Evolutionary conservation across 345 rosid genomes (phyloP).

Genomic region (Hirschfeldia incana): DNA sequence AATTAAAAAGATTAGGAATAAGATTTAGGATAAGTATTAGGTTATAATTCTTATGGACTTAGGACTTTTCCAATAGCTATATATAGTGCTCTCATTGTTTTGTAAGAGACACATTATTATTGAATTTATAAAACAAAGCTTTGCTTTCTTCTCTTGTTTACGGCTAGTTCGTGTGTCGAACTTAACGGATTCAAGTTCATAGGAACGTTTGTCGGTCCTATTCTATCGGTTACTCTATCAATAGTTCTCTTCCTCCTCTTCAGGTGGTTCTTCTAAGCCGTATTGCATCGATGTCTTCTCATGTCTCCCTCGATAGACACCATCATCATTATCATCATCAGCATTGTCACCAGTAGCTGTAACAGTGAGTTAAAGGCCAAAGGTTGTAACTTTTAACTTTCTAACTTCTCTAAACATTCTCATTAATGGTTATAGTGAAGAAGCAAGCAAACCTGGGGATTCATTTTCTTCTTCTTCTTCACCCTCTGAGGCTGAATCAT

Average conservation of each 20-base stretch:
- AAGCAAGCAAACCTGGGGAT: conserved; percentile 59
- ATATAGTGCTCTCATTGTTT: too few relatives aligned
- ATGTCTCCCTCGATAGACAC: conserved; percentile 27
- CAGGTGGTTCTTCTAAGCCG: conserved; percentile 19
- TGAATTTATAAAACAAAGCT: too few relatives aligned
- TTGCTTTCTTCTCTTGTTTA: too few relatives aligned
- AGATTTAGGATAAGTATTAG: too few relatives aligned
- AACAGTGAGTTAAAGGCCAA: background rate
- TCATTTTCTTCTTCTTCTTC: conserved; percentile 39
- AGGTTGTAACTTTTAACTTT: background rate
- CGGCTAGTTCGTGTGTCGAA: too few relatives aligned
- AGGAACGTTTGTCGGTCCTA: too few relatives aligned
- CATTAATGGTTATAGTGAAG: background rate
- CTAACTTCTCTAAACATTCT: background rate
- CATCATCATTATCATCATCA: conserved; percentile 50
- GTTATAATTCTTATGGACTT: too few relatives aligned
- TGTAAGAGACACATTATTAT: too few relatives aligned
- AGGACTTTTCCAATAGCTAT: too few relatives aligned
- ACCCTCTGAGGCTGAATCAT: conserved; percentile 40
- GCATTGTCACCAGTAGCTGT: conserved; percentile 8
- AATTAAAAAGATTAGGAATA: too few relatives aligned
- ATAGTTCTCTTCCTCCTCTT: conserved; percentile 42
- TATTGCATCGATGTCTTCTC: conserved; percentile 25
- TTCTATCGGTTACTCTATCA: too few relatives aligned
- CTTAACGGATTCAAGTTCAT: too few relatives aligned